phyloP scores from a whole-genome alignment of 2,329 filamentous ascomycete genomes.

The Aspergillus pseudonomiae region DNA sequence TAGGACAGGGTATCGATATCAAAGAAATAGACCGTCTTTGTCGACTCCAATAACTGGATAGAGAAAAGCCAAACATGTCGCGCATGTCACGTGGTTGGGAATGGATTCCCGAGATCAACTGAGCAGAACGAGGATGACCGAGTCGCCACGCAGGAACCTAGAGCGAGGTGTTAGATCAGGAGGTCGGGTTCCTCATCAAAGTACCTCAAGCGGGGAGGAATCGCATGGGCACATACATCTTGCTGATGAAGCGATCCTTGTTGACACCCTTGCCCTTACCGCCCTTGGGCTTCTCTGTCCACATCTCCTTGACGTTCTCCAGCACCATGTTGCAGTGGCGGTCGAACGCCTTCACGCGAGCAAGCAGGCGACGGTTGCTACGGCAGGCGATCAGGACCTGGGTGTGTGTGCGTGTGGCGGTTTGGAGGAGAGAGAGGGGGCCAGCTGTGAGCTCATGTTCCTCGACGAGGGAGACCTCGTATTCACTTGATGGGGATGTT shows the following conservation, averaged over 20 bases:
- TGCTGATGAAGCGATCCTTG: conserved; percentile 97
- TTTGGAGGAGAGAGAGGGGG: conserved; percentile 91
- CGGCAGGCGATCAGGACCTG: conserved; percentile 97
- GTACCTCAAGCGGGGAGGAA: no score
- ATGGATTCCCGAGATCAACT: conserved; percentile 56
- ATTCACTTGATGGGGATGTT: conserved; percentile 65
- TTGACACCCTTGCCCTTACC: conserved; percentile 94
- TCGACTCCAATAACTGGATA: conserved; percentile 14
- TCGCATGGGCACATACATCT: conserved; percentile 69
- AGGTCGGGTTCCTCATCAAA: background rate
- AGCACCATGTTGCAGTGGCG: conserved; percentile 99
- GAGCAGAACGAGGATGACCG: conserved; percentile 82
- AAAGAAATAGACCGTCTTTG: conserved; percentile 21
- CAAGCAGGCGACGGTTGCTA: conserved; percentile 97
- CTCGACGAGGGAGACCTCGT: conserved; percentile 81
- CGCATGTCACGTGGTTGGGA: conserved; percentile 16
- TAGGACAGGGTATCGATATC: conserved; percentile 35
- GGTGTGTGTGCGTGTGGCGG: conserved; percentile 88
- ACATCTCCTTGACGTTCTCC: conserved; percentile 99
- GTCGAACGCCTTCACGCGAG: conserved; percentile 97
- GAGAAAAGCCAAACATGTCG: conserved; percentile 8
- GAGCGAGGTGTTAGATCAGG: background rate
- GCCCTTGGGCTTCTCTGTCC: conserved; percentile 89
- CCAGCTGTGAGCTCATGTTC: conserved; percentile 79
- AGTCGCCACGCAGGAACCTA: conserved; percentile 85